Evolutionary conservation across 192 early-diverging fungal species (phyloP).

Genomic region (Backusella parvicylindrica): DNA sequence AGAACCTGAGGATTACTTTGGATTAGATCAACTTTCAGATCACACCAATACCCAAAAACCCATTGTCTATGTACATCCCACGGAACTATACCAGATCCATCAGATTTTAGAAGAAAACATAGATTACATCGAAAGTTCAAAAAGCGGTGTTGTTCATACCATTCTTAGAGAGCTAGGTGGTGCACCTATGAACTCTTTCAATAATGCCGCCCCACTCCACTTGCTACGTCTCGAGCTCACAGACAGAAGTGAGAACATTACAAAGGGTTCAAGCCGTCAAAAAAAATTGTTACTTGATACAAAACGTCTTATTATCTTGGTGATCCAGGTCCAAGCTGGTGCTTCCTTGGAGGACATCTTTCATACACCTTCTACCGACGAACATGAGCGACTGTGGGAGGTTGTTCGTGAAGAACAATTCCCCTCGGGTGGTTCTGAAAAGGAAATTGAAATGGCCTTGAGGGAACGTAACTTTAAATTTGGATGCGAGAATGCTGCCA

Average conservation of each 20-base stretch:
- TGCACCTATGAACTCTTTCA: constrained; percentile 26
- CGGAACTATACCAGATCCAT: constrained; percentile 92
- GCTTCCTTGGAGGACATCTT: constrained; percentile 83
- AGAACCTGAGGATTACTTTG: constrained; percentile 86
- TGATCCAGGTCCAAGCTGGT: constrained; percentile 85
- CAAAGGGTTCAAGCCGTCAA: constrained; percentile 57
- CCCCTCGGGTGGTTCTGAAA: constrained; percentile 2
- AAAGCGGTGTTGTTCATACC: constrained; percentile 60
- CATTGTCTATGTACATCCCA: constrained; percentile 83
- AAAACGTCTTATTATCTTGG: constrained; percentile 82
- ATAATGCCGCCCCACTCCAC: neutral
- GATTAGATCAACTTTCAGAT: constrained; percentile 89
- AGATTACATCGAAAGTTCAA: constrained; percentile 63
- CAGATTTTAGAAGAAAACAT: constrained; percentile 76
- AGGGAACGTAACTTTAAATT: constrained; percentile 25
- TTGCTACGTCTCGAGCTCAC: constrained; percentile 66
- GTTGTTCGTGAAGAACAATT: constrained; percentile 40
- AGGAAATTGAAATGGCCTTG: constrained; percentile 8
- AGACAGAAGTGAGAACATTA: constrained; percentile 65
- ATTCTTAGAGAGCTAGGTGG: constrained; percentile 68
- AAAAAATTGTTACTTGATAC: constrained; percentile 82
- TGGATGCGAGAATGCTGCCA: constrained; percentile 19
- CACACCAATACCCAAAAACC: constrained; percentile 76
- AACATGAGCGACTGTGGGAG: constrained; percentile 70
- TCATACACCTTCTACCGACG: constrained; percentile 62